Base-by-base conservation (phyloP, 225 moss, liverwort and hornwort species). In the Polytrichum formosum region DNA sequence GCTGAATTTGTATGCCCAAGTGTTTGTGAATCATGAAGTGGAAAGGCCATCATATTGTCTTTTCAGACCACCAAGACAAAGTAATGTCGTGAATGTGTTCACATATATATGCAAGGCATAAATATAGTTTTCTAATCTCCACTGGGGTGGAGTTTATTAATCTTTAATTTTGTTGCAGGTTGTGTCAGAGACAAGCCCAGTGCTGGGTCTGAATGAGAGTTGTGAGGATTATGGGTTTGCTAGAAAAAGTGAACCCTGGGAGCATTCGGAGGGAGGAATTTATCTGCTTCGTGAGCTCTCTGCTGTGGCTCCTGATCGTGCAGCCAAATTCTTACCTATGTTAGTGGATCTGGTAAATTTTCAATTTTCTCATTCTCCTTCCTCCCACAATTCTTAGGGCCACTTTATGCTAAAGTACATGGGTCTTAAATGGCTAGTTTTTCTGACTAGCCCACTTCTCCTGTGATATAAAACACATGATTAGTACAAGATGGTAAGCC, bases 281-380 rank as follows among this genome's bases (percentile, higher is more conserved):
- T 92, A 88, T 73, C 73, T 92, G 65, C 79, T 92, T 37, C 88
- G 90, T 55, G 92, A 92, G 73, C 80, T 92, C 29, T 88, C 90
- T 68, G 88, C 81, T 73, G 88, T 90, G 65, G 88, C 88, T 67
- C 84, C 92, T 64, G 88, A 82, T 73, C 87, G 78, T 55, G 90
- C 90, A 56, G 71, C 78, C 72, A 80, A 82, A 70, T 92, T 90
- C 72, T 79, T 92, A 75, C 90, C 92, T 55, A 70, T 85, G 65
- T 69, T 92, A 37, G 83, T 75, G 5, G 69, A 90, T 65, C 78
- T 92, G 90, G 92, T 92, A 80, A 2, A 35, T 35, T 35, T 9
- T 35, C 35, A 35, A 26, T 58, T 68, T 13, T 28, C 25, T n/a
- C 37, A 21, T 19, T 1, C 27, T 29, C 17, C 26, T 18, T 21